These are phyloP conservation scores for Austroboletus sp. DNA, from an alignment of 1,284 basidiomycete species.

Conservation along the genomic window DNA sequence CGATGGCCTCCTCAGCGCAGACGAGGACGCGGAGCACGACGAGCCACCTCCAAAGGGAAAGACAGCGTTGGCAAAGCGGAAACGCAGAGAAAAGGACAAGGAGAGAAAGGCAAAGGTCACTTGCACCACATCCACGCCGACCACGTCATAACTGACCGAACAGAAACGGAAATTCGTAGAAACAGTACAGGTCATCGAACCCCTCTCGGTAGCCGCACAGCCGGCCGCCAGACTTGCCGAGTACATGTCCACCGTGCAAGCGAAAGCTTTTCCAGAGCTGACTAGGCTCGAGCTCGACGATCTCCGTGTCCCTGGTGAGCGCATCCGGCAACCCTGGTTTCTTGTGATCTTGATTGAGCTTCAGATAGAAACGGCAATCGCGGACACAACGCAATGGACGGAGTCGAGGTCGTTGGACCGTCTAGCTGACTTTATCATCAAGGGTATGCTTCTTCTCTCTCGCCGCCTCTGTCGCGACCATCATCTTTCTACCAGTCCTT, in stretches of 20 bases:
- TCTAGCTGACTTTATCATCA: slow-evolving; percentile 64
- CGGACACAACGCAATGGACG: slow-evolving; percentile 67
- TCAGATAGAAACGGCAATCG: slow-evolving; percentile 61
- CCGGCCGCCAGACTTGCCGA: slow-evolving; percentile 49
- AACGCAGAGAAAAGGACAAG: slow-evolving; percentile 65
- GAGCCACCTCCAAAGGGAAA: slow-evolving; percentile 26
- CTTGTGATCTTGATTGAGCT: slow-evolving; percentile 41
- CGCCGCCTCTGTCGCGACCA: background rate
- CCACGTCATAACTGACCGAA: slow-evolving; percentile 8
- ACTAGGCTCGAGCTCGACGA: slow-evolving; percentile 69
- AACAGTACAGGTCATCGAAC: slow-evolving; percentile 35
- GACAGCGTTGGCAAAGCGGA: slow-evolving; percentile 50
- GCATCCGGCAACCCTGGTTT: slow-evolving; percentile 1
- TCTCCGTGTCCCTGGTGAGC: slow-evolving; percentile 62
- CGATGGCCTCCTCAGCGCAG: slow-evolving; percentile 39
- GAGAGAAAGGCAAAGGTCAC: slow-evolving; percentile 57
- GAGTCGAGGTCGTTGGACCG: slow-evolving; percentile 61
- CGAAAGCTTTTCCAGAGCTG: slow-evolving; percentile 56
- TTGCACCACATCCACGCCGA: slow-evolving; percentile 18
- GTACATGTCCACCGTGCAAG: slow-evolving; percentile 58
- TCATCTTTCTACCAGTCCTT: slow-evolving; percentile 41
- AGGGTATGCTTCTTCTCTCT: slow-evolving; percentile 41
- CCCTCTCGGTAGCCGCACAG: slow-evolving; percentile 51
- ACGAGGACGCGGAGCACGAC: slow-evolving; percentile 37
- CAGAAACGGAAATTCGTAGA: slow-evolving; percentile 62